Base-by-base conservation (phyloP, 305 asterid genomes). In the Striga hermonthica region DNA sequence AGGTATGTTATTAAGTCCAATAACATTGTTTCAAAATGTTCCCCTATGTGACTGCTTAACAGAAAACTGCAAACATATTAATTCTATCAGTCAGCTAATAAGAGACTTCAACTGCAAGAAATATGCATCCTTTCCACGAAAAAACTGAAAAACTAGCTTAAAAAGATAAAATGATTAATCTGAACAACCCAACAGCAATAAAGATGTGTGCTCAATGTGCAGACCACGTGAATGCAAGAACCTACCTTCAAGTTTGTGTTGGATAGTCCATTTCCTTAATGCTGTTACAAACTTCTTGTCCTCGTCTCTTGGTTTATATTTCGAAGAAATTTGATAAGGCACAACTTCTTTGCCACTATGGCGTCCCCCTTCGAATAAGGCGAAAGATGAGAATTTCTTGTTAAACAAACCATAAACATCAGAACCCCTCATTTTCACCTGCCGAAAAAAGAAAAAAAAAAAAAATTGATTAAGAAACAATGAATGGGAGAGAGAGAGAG, bases 311-410 rank as follows among this genome's bases (percentile, higher is more conserved):
- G 82, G 77, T 49, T 64, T 70, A 66, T 80, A 86, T 4, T 58
- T 80, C 2, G 78, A 10, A 7, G 93, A 88, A 56, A 57, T 37
- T 72, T 83, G 95, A 72, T 86, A 91, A 40, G 96, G 94, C 58
- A 52, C 50, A 40, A 75, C 57, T 41, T 70, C 81, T 13, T 22
- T 49, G 39, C 57, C 44, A 44, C 75, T 73, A 71, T 66, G 66
- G 44, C 63, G 67, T 50, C 78, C 78, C 70, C 93, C 85, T 56
- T 77, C 80, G 63, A 80, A 91, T 57, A 91, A 71, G 16, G 91
- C 97, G 57, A 88, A 91, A 11, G 88, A 74, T 58, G 98, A 91
- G 56, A 56, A 71, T 53, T 67, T 86, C 86, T 88, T 91, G 77
- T 77, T 76, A 80, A 59, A 91, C 67, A 75, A 41, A 67, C 84